Base-by-base conservation (phyloP, 2,329 filamentous ascomycete species). In the Madurella fahalii region DNA sequence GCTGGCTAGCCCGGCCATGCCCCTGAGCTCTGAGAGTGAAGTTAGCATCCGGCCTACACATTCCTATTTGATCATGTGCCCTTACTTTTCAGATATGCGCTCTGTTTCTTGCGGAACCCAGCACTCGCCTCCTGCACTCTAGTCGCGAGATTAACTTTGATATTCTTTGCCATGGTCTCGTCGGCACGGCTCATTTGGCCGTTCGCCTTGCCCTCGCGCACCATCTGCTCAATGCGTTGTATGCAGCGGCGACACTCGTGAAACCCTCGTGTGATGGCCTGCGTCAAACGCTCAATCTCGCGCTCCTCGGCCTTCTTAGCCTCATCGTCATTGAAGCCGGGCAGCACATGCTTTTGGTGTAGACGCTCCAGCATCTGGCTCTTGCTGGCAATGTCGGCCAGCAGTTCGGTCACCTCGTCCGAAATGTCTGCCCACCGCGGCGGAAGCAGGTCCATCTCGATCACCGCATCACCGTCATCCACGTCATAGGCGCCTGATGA, bases 401-500 rank as follows among this genome's bases (percentile, higher is more conserved):
- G 81, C 41, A 89, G 75, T 56, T 96, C 90, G 31, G 87, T 86
- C 57, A 99, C 90, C 69, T 97, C 91, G 69, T 97, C 94, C 66
- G 92, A 92, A 56, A 96, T 80, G 68, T 99, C 94, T 55, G 93
- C 88, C 94, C 94, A 99, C 57, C 94, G 86, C 50, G 94, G 94
- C 20, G 94, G 94, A 16, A 99, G 79, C 40, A 96, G 77, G 72
- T 97, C 93, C 94, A 99, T 97, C 77, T 99, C 94, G 66, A 99
- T 97, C 54, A 99, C 85, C 17, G 90, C 89, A 72, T 97, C 93
- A 68, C 91, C 91, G 72, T 96, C 90, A 70, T 95, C 89, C 69
- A 92, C 86, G 58, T 82, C 84, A 69, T 88, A 91, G 64, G 86
- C 86, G 65, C 82, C 84, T 52, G 84, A 80, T 59, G 91, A 89